These are phyloP conservation scores for Danielia oregonensis DNA, from an alignment of 805 yeast genomes.

Conservation along the genomic window DNA sequence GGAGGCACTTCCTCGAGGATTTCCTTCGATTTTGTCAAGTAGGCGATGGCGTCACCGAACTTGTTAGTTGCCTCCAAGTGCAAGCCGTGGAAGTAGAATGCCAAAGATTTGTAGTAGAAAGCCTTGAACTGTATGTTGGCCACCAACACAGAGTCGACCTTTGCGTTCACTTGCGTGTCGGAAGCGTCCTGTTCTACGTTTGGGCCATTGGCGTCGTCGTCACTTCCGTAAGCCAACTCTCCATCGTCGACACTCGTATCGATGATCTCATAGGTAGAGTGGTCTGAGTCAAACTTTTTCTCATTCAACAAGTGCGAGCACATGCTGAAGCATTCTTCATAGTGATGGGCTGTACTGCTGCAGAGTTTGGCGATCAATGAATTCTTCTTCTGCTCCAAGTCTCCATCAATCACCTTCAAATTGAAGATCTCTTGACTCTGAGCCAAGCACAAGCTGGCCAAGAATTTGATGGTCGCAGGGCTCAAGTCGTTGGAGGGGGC, in stretches of 20 bases:
- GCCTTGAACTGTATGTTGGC: conserved; percentile 49
- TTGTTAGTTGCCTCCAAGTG: conserved; percentile 52
- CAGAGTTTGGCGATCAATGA: conserved; percentile 75
- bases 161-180: conserved; percentile 19
- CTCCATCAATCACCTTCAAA: conserved; percentile 52
- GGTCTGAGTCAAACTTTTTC: conserved; percentile 10
- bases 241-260: conserved; percentile 30
- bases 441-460: conserved; percentile 66
- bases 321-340: conserved; percentile 47
- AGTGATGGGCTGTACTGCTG: conserved; percentile 54
- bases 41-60: conserved; percentile 75
- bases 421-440: conserved; percentile 88
- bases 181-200: conserved; percentile 11
- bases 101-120: conserved; percentile 54
- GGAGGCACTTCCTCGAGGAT: conserved; percentile 32
- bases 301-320: conserved; percentile 24
- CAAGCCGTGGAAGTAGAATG: conserved; percentile 57
- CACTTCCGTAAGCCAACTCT: conserved; percentile 8
- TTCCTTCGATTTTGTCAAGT: conserved; percentile 48
- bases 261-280: conserved; percentile 15
- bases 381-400: conserved; percentile 50
- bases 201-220: conserved; percentile 9
- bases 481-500: conserved; percentile 81
- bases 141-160: conserved; percentile 45
- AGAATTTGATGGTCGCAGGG: conserved; percentile 62